Evolutionary conservation across 2,329 filamentous ascomycete species (phyloP).

Genomic region (Pseudohalonectria lignicola): DNA sequence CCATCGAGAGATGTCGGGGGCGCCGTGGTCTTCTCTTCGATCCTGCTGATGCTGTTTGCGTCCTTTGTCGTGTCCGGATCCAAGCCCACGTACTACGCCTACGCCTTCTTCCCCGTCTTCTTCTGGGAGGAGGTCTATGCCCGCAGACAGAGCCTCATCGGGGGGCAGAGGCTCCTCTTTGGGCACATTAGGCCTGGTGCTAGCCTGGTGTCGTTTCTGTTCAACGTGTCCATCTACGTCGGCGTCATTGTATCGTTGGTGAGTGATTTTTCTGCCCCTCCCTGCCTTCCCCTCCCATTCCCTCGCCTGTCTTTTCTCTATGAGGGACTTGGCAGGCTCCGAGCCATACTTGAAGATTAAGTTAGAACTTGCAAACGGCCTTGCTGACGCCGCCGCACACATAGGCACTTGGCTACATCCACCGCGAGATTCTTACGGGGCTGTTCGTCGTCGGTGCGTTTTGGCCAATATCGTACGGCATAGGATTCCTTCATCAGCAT

Average conservation of each 20-base stretch:
- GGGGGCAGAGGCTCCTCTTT: constrained; percentile 59
- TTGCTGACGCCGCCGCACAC: too few species aligned
- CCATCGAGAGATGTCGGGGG: constrained; percentile 51
- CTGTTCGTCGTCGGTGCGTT: constrained; percentile 66
- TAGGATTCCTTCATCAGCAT: constrained; percentile 60
- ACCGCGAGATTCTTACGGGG: constrained; percentile 74
- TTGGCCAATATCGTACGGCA: constrained; percentile 70
- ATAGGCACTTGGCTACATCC: constrained; percentile 83
- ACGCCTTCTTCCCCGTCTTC: constrained; percentile 81
- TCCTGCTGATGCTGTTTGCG: constrained; percentile 66
- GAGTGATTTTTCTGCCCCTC: too few species aligned
- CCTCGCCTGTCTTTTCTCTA: too few species aligned
- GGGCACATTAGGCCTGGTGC: constrained; percentile 52
- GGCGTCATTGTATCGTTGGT: constrained; percentile 70
- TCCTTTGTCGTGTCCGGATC: constrained; percentile 73
- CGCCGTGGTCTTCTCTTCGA: constrained; percentile 59
- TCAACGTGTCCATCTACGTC: constrained; percentile 59
- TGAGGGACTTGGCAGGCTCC: too few species aligned
- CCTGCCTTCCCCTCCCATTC: too few species aligned
- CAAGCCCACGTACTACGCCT: constrained; percentile 76
- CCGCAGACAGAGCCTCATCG: constrained; percentile 55
- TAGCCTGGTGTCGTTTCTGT: constrained; percentile 43
- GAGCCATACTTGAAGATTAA: too few species aligned
- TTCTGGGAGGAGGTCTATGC: constrained; percentile 97
- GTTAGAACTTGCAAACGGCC: too few species aligned